Percentiles rank a stretch among this genome's conserved stretches.
phyloP scores from a whole-genome alignment of 176 grass and related monocot genomes.

The Carex cristatella region DNA sequence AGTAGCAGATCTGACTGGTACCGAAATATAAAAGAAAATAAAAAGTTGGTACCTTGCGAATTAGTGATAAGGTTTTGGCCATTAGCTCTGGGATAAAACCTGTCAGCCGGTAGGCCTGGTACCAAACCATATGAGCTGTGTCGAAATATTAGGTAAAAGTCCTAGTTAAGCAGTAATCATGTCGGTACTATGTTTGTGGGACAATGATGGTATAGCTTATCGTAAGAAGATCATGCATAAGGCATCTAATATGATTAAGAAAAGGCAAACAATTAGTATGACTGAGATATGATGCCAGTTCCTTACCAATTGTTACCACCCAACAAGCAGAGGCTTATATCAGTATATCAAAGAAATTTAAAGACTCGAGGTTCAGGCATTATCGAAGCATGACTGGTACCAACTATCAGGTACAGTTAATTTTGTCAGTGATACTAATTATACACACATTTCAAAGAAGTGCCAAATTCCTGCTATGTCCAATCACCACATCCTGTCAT shows the following conservation, averaged over 20 bases:
- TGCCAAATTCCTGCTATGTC: not conserved
- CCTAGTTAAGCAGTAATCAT: not conserved
- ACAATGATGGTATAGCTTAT: not conserved
- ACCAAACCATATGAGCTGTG: not conserved
- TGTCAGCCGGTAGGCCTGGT: not conserved
- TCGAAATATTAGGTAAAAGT: not conserved
- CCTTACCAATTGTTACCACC: not conserved
- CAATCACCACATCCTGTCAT: not conserved
- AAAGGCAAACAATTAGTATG: not conserved
- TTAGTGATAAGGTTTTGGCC: not conserved
- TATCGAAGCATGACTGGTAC: not conserved
- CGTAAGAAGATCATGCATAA: not conserved
- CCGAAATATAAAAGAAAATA: not conserved
- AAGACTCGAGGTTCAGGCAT: not conserved
- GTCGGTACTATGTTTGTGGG: not conserved
- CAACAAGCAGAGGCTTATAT: not conserved
- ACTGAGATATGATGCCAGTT: not conserved
- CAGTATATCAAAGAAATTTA: not conserved
- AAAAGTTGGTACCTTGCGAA: not conserved
- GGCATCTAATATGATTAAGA: not conserved
- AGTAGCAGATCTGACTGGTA: not conserved
- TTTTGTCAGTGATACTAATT: not conserved
- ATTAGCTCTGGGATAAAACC: not conserved
- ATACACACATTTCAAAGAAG: not conserved
- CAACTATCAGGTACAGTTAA: not conserved